phyloP scores from a whole-genome alignment of 441 rosid species.

The Erysimum cheiri region DNA sequence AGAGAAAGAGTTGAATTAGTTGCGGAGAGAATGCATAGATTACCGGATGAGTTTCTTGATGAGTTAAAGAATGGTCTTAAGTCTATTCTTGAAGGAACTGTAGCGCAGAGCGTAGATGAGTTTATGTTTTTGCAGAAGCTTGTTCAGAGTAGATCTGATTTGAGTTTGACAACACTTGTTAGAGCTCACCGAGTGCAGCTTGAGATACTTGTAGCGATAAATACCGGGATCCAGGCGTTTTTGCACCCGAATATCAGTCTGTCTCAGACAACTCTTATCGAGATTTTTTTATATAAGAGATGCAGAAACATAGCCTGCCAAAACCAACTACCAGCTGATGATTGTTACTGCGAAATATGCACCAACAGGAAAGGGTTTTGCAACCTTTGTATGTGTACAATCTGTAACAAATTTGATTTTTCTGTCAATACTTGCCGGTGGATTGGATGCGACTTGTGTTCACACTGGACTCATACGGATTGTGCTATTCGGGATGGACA shows the following conservation, averaged over 20 bases:
- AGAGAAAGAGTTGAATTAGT: constrained; percentile 83
- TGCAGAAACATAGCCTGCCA: constrained; percentile 95
- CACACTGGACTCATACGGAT: constrained; percentile 98
- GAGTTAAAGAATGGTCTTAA: constrained; percentile 84
- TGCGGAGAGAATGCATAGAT: constrained; percentile 70
- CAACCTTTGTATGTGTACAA: constrained; percentile 94
- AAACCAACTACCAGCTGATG: constrained; percentile 91
- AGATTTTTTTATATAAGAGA: constrained; percentile 85
- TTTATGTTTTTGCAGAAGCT: constrained; percentile 76
- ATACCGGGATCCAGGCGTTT: constrained; percentile 92
- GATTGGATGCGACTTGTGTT: constrained; percentile 95
- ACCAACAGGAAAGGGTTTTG: constrained; percentile 86
- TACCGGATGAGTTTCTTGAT: constrained; percentile 81
- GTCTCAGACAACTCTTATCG: constrained; percentile 84
- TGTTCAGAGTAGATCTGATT: constrained; percentile 80
- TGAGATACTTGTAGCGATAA: constrained; percentile 89
- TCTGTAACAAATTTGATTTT: constrained; percentile 95
- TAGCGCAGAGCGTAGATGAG: constrained; percentile 81
- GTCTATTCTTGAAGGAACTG: constrained; percentile 78
- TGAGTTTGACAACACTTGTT: constrained; percentile 78
- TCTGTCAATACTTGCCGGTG: constrained; percentile 97
- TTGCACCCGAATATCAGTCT: constrained; percentile 86
- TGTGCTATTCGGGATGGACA: constrained; percentile 94
- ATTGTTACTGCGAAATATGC: constrained; percentile 84
- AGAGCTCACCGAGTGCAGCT: constrained; percentile 87